Conservation (phyloP, 768 basidiomycete species). For the Sarcodon aspratus region DNA sequence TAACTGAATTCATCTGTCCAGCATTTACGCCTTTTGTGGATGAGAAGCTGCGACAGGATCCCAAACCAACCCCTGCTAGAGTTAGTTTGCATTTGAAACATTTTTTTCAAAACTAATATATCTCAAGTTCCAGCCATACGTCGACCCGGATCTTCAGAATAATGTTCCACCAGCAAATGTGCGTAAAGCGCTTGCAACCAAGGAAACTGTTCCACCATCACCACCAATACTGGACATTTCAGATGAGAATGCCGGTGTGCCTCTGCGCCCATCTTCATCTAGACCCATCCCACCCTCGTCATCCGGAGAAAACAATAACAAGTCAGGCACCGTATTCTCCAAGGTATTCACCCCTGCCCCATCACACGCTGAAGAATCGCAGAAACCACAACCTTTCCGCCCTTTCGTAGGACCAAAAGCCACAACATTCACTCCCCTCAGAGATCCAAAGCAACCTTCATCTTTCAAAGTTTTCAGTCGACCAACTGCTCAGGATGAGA, state of each 20-base stretch:
- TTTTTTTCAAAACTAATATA: neutral
- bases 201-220: neutral
- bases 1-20: constrained; percentile 6
- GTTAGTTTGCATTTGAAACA: neutral
- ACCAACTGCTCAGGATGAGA: constrained; percentile 35
- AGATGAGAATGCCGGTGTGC: constrained; percentile 11
- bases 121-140: constrained; percentile 54
- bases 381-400: neutral
- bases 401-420: neutral
- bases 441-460: constrained; percentile 19
- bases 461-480: constrained; percentile 61
- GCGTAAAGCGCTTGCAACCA: constrained; percentile 13
- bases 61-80: constrained; percentile 9
- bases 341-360: constrained; percentile 51
- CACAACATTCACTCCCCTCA: constrained; percentile 24
- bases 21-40: constrained; percentile 66
- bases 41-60: constrained; percentile 29
- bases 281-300: constrained; percentile 2
- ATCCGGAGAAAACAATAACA: constrained; percentile 1
- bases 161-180: constrained; percentile 29
- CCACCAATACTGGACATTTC: constrained; percentile 7
- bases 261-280: constrained; percentile 4
- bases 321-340: constrained; percentile 33
- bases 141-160: constrained; percentile 36
- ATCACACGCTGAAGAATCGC: neutral